Evolutionary conservation across 2,329 filamentous ascomycete genomes (phyloP), one percentile per base, ranked within the genome.

Genomic region (Penicillium sp.): DNA sequence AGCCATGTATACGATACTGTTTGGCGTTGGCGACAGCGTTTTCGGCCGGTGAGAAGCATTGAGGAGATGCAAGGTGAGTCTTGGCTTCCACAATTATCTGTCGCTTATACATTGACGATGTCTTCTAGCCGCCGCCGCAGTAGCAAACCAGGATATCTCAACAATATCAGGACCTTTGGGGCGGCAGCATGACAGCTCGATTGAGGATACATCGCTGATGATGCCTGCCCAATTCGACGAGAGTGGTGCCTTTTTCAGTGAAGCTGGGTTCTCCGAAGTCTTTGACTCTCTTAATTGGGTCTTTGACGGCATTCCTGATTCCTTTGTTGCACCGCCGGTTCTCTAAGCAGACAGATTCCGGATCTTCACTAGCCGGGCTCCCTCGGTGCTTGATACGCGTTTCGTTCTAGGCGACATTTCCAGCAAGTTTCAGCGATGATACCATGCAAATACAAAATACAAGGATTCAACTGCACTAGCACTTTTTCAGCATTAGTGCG

Each of bases 221-320:
- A 51, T 64, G 14, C 50, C 61, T 4, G 37, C 55, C 8, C 58
- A 62, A 26, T 64, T 65, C 34, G 60, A 64, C 26, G 59, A 64
- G 41, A 51, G 55, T 20, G 57, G 55, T 25, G 57, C 56, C 2
- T 64, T 65, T 23, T 62, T 65, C 42, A 60, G 55, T 18, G 62
- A 65, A 35, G 55, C 68, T 41, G 73, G 74, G 49, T 82, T 85
- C 44, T 76, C 75, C 28, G 75, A 84, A 41, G 85, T 92, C 45
- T 94, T 93, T 58, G 87, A 94, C 63, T 85, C 88, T 0, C 76
- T 94, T 49, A 85, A 89, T 59, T 95, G 89, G 88, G 88, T 93
- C 70, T 72, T 95, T 51, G 88, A 95, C 59, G 85, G 85, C 11
- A 75, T 89, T 26, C 72, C 90, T 38, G 84, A 88, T 59, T 85